Conservation (phyloP, 306 rosid species). For the Glycine latifolia region DNA sequence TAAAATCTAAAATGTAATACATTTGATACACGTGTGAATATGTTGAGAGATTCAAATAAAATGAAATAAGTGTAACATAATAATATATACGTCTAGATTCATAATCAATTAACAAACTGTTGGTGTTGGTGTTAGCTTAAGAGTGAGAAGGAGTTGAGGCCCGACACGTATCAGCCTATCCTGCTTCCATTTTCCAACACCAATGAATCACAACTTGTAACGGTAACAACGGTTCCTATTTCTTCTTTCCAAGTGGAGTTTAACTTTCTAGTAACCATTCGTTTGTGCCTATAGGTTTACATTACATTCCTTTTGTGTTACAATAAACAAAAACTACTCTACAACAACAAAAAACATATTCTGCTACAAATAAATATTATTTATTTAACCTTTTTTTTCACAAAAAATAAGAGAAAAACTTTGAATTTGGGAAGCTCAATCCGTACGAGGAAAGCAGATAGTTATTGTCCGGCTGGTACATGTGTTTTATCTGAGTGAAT, state of each 20-base stretch:
- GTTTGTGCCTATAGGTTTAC: not conserved
- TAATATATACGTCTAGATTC: not conserved
- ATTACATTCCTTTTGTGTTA: not conserved
- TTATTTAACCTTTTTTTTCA: not conserved
- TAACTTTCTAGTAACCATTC: not conserved
- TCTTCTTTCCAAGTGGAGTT: slow-evolving; percentile 44
- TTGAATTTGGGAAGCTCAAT: slow-evolving; percentile 2
- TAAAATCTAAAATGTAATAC: not conserved
- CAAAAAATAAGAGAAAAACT: not conserved
- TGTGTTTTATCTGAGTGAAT: slow-evolving; percentile 15
- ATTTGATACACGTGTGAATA: not conserved
- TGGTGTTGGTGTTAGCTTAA: not conserved
- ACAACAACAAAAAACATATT: not conserved
- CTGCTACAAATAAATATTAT: not conserved
- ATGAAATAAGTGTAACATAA: not conserved
- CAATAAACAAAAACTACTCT: not conserved
- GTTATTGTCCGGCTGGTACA: not conserved
- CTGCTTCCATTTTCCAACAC: slow-evolving; percentile 27
- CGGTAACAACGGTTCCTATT: slow-evolving; percentile 86
- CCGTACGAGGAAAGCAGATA: slow-evolving; percentile 45
- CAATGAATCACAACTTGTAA: slow-evolving; percentile 50
- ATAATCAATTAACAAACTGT: not conserved
- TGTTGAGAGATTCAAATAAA: not conserved
- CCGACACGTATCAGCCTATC: slow-evolving; percentile 58
- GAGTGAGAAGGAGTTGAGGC: not conserved